Evolutionary conservation across 192 early-diverging fungal species (phyloP).

Genomic region (Umbelopsis vinacea): DNA sequence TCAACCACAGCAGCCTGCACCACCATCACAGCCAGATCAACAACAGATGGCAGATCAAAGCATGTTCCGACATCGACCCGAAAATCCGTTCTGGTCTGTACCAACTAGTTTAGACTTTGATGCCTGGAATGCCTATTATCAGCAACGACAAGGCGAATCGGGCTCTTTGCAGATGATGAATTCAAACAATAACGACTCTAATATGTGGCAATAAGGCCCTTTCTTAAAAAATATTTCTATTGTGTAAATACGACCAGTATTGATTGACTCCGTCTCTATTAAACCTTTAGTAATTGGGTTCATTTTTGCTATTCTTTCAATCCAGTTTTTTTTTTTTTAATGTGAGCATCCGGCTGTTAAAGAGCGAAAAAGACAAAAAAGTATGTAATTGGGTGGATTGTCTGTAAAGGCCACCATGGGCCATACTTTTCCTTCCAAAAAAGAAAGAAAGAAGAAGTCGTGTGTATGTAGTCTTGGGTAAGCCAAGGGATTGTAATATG

Average conservation of each 20-base stretch:
- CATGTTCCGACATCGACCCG: slow-evolving; percentile 37
- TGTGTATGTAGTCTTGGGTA: neutral
- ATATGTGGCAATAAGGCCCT: slow-evolving; percentile 10
- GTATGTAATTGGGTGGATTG: too few relatives aligned
- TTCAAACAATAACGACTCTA: slow-evolving; percentile 2
- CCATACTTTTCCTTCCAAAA: neutral
- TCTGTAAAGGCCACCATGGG: neutral
- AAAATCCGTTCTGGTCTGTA: slow-evolving; percentile 43
- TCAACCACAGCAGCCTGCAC: slow-evolving; percentile 7
- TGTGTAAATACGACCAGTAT: neutral
- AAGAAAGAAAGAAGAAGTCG: neutral
- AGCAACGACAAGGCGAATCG: neutral
- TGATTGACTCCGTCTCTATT: neutral
- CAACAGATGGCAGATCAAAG: slow-evolving; percentile 13
- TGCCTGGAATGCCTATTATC: slow-evolving; percentile 39
- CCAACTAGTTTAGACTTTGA: slow-evolving; percentile 42
- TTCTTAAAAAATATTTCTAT: neutral
- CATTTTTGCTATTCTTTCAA: neutral
- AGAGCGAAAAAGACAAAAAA: too few relatives aligned
- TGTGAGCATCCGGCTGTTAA: neutral
- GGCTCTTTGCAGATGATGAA: slow-evolving; percentile 6
- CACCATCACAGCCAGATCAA: neutral
- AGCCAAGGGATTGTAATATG: neutral
- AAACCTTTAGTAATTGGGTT: neutral
- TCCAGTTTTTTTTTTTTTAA: too few relatives aligned